These are phyloP conservation scores for Pleodorina starrii DNA, from an alignment of 139 green algal species.

Conservation along the genomic window DNA sequence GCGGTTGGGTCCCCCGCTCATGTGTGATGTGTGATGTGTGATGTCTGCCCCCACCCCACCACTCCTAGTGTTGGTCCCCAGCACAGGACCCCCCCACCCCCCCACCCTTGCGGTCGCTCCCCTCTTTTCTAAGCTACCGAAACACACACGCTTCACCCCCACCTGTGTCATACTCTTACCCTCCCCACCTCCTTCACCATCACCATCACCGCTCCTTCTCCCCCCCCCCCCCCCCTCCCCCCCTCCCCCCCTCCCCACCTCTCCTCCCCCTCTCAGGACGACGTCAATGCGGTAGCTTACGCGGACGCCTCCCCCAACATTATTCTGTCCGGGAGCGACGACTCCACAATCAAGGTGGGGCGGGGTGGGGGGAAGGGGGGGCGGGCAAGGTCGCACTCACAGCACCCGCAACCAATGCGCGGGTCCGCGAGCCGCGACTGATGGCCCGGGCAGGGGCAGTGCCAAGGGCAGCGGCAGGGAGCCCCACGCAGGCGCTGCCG, in stretches of 20 bases:
- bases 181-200: too few species aligned
- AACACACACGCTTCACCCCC: neutral
- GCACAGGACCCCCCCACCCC: neutral
- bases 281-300: conserved; percentile 95
- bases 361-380: neutral
- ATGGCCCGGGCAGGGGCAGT: neutral
- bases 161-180: neutral
- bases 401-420: neutral
- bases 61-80: neutral
- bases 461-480: neutral
- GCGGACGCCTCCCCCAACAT: conserved; percentile 75
- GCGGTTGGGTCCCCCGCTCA: neutral
- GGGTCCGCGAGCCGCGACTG: neutral
- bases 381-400: neutral
- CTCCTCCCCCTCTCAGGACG: conserved; percentile 62
- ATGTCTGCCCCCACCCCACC: too few species aligned
- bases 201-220: too few species aligned
- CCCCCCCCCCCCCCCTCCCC: too few species aligned
- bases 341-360: conserved; percentile 86
- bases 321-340: conserved; percentile 88
- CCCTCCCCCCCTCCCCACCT: neutral
- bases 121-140: neutral
- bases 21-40: neutral
- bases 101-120: neutral
- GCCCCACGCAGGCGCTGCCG: neutral